Evolutionary conservation across 345 rosid genomes (phyloP), one percentile per base, ranked within the genome.

Genomic region (Camelina neglecta): DNA sequence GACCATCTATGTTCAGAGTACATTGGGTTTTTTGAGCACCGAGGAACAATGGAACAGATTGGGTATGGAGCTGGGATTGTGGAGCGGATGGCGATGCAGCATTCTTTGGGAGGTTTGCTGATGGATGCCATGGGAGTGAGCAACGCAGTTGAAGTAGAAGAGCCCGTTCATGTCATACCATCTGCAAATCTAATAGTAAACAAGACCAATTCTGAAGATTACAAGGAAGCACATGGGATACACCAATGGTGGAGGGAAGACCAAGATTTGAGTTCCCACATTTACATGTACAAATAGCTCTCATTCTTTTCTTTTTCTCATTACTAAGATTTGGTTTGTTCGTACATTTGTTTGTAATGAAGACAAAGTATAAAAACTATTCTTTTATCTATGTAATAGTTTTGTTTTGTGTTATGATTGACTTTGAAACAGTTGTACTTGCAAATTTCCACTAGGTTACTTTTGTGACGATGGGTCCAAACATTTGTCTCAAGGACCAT

Each of bases 161-260:
- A 90, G 38, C 90, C 96, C 4, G 55, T 88, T 44, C 98, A 95
- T 59, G 86, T 92, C 4, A 82, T 92, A 61, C 97, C 99, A 12
- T 95, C 98, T 0, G 99, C 97, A 47, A 83, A 82, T 74, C 79
- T 95, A 56, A 80, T 77, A 0, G 67, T 86, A 13, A 95, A 90
- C 78, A 38, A 70, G 57, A 78, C 82, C 15, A 86, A 85, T 35
- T 54, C 79, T 0, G 61, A 31, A 20, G 85, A 86, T 81, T 91
- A 89, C 61, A 90, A 79, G 73, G 81, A 83, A 56, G 98, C 98
- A 1, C 99, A 95, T 74, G 96, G 96, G 31, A 81, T 95, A 67
- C 97, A 88, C 78, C 99, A 95, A 60, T 95, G 98, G 99, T 95
- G 96, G 98, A 74, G 82, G 69, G 85, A 85, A 8, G 93, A 92